These are phyloP conservation scores for Rhamnella rubrinervis DNA, from an alignment of 331 rosid species.

Conservation along the genomic window DNA sequence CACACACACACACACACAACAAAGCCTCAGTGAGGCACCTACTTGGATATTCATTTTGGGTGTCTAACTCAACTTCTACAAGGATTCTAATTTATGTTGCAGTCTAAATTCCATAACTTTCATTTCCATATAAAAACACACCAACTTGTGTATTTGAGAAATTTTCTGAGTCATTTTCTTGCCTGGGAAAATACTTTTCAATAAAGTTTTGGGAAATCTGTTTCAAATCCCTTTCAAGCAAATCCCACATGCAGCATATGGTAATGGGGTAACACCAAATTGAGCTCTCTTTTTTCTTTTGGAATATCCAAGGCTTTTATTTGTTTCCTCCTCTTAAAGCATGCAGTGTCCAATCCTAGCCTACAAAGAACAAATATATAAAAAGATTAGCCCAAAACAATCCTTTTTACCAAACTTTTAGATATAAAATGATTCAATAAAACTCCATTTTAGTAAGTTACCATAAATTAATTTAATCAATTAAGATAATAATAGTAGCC, in stretches of 20 bases:
- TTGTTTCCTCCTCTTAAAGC: too few relatives aligned
- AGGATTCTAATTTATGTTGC: neutral
- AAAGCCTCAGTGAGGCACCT: neutral
- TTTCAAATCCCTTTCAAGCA: slow-evolving; percentile 16
- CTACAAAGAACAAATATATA: too few relatives aligned
- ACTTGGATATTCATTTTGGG: slow-evolving; percentile 5
- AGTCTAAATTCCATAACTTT: neutral
- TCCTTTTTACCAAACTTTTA: too few relatives aligned
- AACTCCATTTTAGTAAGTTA: too few relatives aligned
- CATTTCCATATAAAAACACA: neutral
- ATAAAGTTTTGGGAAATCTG: neutral
- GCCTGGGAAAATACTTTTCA: slow-evolving; percentile 9
- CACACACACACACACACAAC: too few relatives aligned
- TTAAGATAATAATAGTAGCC: too few relatives aligned
- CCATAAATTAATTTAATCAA: too few relatives aligned
- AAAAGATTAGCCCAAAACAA: too few relatives aligned
- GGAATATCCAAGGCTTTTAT: neutral
- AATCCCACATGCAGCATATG: slow-evolving; percentile 5
- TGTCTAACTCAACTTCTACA: neutral
- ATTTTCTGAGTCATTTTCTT: slow-evolving; percentile 4
- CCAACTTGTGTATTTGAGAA: neutral
- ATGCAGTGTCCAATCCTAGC: too few relatives aligned
- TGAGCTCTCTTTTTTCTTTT: neutral
- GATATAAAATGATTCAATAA: too few relatives aligned
- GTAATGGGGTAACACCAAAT: neutral